phyloP scores from a whole-genome alignment of 441 rosid species.

The Adansonia grandidieri region DNA sequence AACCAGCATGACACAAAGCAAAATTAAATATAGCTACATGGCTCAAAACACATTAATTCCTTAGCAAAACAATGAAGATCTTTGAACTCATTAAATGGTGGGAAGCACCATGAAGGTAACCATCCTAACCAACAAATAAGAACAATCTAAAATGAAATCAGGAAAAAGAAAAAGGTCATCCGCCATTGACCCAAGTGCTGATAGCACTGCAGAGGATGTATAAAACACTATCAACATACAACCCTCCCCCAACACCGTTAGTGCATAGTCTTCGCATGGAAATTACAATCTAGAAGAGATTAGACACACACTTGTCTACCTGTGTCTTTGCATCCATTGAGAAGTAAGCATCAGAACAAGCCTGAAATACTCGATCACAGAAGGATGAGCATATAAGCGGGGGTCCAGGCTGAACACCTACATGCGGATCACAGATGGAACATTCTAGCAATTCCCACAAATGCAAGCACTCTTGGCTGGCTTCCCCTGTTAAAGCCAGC shows the following conservation, averaged over 20 bases:
- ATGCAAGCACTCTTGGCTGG: conserved; percentile 58
- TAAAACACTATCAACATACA: background rate
- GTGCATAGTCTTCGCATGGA: background rate
- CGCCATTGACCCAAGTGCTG: background rate
- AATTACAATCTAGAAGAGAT: background rate
- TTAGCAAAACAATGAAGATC: background rate
- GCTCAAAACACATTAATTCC: background rate
- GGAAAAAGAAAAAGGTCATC: background rate
- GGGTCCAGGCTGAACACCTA: conserved; percentile 70
- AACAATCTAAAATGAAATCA: conserved; percentile 1
- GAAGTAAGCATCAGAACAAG: conserved; percentile 76
- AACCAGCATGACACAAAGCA: background rate
- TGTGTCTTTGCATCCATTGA: conserved; percentile 58
- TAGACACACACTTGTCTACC: conserved; percentile 36
- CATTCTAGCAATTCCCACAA: conserved; percentile 80
- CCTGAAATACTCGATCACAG: conserved; percentile 66
- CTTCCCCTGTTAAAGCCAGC: conserved; percentile 73
- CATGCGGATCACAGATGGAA: conserved; percentile 68
- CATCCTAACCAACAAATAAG: background rate
- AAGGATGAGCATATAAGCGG: conserved; percentile 66
- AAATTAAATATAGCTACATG: background rate
- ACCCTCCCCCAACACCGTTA: background rate
- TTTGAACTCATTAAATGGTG: background rate
- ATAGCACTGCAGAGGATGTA: background rate
- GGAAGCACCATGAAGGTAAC: background rate